Base-by-base conservation (phyloP, 441 rosid species). In the Gossypium lobatum region DNA sequence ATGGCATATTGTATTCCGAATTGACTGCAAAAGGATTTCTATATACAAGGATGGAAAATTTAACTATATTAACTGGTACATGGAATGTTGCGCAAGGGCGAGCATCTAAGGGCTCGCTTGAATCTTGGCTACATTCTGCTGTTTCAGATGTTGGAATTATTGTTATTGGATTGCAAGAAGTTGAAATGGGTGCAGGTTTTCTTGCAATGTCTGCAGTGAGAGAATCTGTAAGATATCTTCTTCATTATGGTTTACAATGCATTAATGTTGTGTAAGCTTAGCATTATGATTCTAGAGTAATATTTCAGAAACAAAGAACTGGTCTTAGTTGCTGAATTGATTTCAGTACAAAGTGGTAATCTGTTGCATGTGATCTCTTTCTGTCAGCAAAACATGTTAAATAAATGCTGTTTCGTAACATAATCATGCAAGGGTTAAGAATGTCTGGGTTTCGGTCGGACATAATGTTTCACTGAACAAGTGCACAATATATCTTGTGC, bases 181-280 rank as follows among this genome's bases (percentile, higher is more conserved):
- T 90, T 80, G 92, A 88, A 74, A 90, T 88, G 92, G 95, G 92
- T 72, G 92, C 91, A 39, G 92, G 95, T 77, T 84, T 87, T 81
- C 89, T 90, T 28, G 92, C 92, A 21, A 84, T 90, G 88, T 88
- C 95, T 3, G 92, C 92, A 13, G 91, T 92, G 63, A 88, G 82
- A 83, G 95, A 90, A 84, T 84, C 92, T n/a, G 92, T 88, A 85
- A 80, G 89, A 69, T 86, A 66, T 77, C 77, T 16, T 69, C 57
- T 66, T 62, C 60, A 11, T 64, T 37, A 42, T 75, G 57, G 39
- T 67, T 61, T 71, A 34, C 58, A 26, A 3, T 37, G 42, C 67
- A 1, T 59, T 58, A 59, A 23, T 37, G 14, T 42, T 11, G 10
- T n/a, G 13, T 18, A 14, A 42, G 57, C 14, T 58, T 45, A 42